Base-by-base conservation (phyloP, 495 filamentous ascomycete genomes). In the Alectoria sarmentosa region DNA sequence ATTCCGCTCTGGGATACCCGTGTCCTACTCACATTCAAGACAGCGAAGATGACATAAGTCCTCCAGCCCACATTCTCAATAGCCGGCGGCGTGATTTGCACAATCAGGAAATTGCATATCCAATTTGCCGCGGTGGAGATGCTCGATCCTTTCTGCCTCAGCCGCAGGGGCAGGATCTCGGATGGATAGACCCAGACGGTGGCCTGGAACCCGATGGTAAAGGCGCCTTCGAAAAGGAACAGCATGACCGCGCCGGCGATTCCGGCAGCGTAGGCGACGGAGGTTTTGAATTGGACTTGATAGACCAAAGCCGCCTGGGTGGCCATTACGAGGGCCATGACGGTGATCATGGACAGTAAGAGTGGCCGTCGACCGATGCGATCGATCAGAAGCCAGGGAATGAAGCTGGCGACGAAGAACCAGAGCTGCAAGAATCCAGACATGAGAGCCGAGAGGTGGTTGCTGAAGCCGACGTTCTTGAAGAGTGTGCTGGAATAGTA, bases 11-110 rank as follows among this genome's bases (percentile, higher is more conserved):
- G 2, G 6, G 55, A 19, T 8, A 2, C 15, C 15, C 19, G 34
- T 11, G n/a, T 14, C 30, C 28, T 28, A 60, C 58, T 46, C n/a
- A 60, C 70, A 63, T 76, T 78, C 55, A 79, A 71, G 17, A 76
- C 69, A 0, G 80, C 79, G 69, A 79, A 84, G 15, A 82, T 73
- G 58, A 83, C 75, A 63, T 79, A 84, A 36, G 77, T 79, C 32
- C 67, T 66, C 73, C 78, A 84, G 9, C 73, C 73, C 58, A 85
- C 79, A 39, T 72, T 77, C 1, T 58, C 67, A 56, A 82, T 78
- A 5, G 75, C 76, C 28, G 79, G 72, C 0, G 79, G 80, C 14
- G 80, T 82, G 32, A 81, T 79, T 63, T 82, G 70, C 7, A 82
- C 80, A 9, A 82, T 75, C 13, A 77, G 66, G 69, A 77, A 81